phyloP scores from a whole-genome alignment of 352 stramenopile genomes.

The Pythium apleroticum region DNA sequence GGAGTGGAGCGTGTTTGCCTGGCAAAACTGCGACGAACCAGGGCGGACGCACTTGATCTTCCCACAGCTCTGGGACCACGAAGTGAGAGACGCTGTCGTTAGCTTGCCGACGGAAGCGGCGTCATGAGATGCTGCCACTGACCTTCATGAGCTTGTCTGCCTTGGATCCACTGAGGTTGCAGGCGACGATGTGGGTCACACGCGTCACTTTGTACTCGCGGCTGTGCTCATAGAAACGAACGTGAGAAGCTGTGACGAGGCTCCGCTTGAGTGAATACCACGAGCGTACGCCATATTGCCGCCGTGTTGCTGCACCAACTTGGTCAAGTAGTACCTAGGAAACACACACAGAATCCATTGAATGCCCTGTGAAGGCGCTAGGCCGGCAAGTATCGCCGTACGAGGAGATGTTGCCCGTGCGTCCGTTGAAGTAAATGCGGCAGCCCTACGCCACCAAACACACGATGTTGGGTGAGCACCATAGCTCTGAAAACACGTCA shows the following conservation, averaged over 20 bases:
- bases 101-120: too few species aligned
- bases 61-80: conserved; percentile 34
- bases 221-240: background rate
- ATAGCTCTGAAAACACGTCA: background rate
- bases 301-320: conserved; percentile 75
- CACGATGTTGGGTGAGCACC: background rate
- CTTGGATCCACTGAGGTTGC: conserved; percentile 75
- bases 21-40: conserved; percentile 33
- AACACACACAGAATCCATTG: background rate
- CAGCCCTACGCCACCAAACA: conserved; percentile 45
- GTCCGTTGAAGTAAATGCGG: conserved; percentile 77
- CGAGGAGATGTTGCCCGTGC: conserved; percentile 81
- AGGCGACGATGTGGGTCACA: conserved; percentile 83
- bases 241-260: background rate
- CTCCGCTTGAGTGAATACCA: background rate
- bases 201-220: conserved; percentile 35
- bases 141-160: conserved; percentile 74
- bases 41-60: conserved; percentile 69
- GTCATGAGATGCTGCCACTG: background rate
- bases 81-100: background rate
- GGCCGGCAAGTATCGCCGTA: conserved; percentile 30
- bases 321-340: conserved; percentile 81
- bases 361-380: too few species aligned
- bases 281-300: conserved; percentile 55
- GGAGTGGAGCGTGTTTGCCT: background rate